Evolutionary conservation across 2,329 filamentous ascomycete genomes (phyloP).

Genomic region (Pseudogymnoascus sp.): DNA sequence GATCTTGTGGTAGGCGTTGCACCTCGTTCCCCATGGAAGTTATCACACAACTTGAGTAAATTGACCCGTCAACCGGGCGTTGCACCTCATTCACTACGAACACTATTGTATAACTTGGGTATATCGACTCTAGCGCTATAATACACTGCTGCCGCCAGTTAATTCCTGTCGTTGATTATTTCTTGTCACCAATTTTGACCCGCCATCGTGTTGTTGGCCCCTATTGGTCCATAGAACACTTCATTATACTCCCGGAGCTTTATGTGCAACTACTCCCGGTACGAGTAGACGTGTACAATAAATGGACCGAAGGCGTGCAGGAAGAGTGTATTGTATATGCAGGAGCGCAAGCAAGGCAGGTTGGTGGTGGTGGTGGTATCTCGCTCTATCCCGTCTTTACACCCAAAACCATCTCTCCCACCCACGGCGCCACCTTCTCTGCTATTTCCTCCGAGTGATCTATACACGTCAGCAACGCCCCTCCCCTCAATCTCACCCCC

Average conservation of each 20-base stretch:
- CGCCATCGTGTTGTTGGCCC: background rate
- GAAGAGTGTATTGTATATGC: background rate
- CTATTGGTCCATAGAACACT: background rate
- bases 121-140: too few relatives aligned
- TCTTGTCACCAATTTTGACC: too few relatives aligned
- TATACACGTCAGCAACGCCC: conserved; percentile 20
- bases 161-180: too few relatives aligned
- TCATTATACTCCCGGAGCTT: background rate
- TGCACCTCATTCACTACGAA: too few relatives aligned
- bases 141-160: too few relatives aligned
- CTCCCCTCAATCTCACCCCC: background rate
- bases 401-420: conserved; percentile 18
- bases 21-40: too few relatives aligned
- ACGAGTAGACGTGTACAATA: background rate
- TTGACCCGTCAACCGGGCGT: too few relatives aligned
- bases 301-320: background rate
- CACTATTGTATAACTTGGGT: too few relatives aligned
- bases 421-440: conserved; percentile 37
- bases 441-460: conserved; percentile 43
- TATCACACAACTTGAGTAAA: too few relatives aligned
- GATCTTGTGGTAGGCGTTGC: too few relatives aligned
- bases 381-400: background rate
- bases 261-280: background rate
- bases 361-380: background rate
- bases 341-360: background rate